Conservation (phyloP, 2,329 filamentous ascomycete genomes). For the Ustilaginoidea virens region DNA sequence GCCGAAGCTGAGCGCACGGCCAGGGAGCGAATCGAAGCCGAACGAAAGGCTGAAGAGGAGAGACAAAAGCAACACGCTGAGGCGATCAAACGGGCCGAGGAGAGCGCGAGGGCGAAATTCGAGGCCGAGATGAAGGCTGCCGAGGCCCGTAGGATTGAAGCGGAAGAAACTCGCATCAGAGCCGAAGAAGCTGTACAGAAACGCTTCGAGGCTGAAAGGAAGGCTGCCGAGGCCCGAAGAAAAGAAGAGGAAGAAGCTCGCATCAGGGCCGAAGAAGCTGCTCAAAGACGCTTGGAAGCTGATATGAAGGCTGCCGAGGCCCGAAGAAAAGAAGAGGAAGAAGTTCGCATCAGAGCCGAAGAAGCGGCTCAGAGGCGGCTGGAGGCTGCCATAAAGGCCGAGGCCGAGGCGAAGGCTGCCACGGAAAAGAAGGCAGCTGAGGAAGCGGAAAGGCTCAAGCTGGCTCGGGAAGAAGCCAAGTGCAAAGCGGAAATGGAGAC, state of each 20-base stretch:
- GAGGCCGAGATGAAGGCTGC: slow-evolving; percentile 26
- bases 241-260: slow-evolving; percentile 23
- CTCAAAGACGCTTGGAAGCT: slow-evolving; percentile 24
- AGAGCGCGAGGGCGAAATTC: slow-evolving; percentile 21
- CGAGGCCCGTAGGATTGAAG: slow-evolving; percentile 23
- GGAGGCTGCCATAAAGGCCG: slow-evolving; percentile 25
- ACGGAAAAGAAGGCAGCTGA: slow-evolving; percentile 26
- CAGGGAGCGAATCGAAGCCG: slow-evolving; percentile 27
- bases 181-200: slow-evolving; percentile 33
- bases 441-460: slow-evolving; percentile 23
- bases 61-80: slow-evolving; percentile 20
- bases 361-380: slow-evolving; percentile 27
- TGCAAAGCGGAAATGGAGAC: slow-evolving; percentile 23
- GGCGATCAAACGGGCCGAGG: slow-evolving; percentile 19
- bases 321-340: slow-evolving; percentile 22
- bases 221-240: slow-evolving; percentile 26
- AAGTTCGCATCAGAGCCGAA: slow-evolving; percentile 27
- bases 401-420: slow-evolving; percentile 24
- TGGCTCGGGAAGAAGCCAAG: slow-evolving; percentile 23
- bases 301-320: slow-evolving; percentile 29
- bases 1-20: slow-evolving; percentile 29
- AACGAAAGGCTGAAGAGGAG: slow-evolving; percentile 30
- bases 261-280: slow-evolving; percentile 31
- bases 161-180: slow-evolving; percentile 21
- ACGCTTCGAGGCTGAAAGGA: slow-evolving; percentile 25